Evolutionary conservation across 108 stramenopile genomes (phyloP), one percentile per base, ranked within the genome.

Genomic region (Pseudonitzschia delicatissima): DNA sequence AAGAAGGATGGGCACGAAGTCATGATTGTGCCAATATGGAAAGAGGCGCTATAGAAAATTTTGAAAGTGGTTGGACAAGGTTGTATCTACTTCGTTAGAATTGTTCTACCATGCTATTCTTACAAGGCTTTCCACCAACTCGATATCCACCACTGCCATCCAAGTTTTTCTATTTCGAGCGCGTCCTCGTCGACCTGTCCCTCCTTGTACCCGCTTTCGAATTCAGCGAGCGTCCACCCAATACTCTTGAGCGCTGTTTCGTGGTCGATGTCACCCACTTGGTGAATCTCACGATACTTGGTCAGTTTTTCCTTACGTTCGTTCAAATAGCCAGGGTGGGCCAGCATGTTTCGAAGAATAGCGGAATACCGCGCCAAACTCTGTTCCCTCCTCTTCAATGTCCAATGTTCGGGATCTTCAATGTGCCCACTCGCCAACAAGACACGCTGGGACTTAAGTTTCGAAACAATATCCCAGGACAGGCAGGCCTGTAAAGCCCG

Each of bases 381-480:
- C 74, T 94, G 93, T 58, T 87, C 87, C 9, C 88, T 80, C 4
- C 93, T 78, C 51, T 85, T 86, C 15, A 61, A 48, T 11, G 90
- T 88, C 93, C 89, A 91, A 37, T 66, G 55, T 44, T 77, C 78
- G 9, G 85, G 68, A 60, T 94, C 82, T 12, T 79, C 61, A n/a
- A 89, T 71, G 28, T 66, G 18, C 23, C 77, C 81, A 15, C 69
- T 66, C 0, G 80, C 60, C n/a, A 89, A 52, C 65, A 87, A 57
- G 18, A 62, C 62, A 39, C 93, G 70, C 69, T 94, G 93, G 0
- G 59, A 62, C 66, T 94, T 94, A 13, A 94, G 68, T 64, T 94
- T 94, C 36, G 87, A 86, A 0, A 94, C 87, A 72, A 94, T 87
- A 70, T 94, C 93, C 89, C 89, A 94, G 60, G 75, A 79, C 45